Evolutionary conservation across 2,329 filamentous ascomycete species (phyloP), one percentile per base, ranked within the genome.

Genomic region (Penicillium sp.): DNA sequence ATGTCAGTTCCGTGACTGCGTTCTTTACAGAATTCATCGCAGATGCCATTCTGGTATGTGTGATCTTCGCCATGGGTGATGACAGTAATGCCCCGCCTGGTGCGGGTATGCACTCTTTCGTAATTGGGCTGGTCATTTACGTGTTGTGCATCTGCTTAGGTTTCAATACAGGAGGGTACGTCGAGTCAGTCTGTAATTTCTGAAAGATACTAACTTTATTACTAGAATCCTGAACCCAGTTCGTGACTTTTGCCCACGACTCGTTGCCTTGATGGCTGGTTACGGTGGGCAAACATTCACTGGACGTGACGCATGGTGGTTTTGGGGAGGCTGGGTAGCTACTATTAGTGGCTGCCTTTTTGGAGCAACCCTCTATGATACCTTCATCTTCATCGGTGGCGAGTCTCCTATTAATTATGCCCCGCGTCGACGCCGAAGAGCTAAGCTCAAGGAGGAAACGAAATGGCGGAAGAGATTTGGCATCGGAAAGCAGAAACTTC

Each of bases 61-160:
- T 63, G 1, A 65, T 74, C 16, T 55, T 74, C 11, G 71, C 71
- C 0, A 52, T 74, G 39, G 69, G 75, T 11, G 75, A 77, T 42
- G 72, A 77, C 38, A 67, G 66, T 22, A 78, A 78, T 43, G 70
- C 72, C 1, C 75, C 75, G 10, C 75, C 75, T 3, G 75, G 75
- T 1, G 72, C 74, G 11, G 71, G 72, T 54, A 73, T 70, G 71
- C 64, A 68, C 22, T 63, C 69, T 1, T 71, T 73, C 21, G 36
- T 48, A 3, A 48, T 48, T 40, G 46, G 46, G 5, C 29, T 48
- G 14, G 46, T 48, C 7, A 48, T 48, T 8, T 48, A 48, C 21
- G 46, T 48, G 18, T 14, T 48, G 18, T 48, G 46, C 13, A 48
- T 48, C 24, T 40, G 46, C 7, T 61, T 73, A n/a, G 68, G 67